Evolutionary conservation across 805 yeast genomes (phyloP), one percentile per base, ranked within the genome.

Genomic region (Metschnikowia aberdeeniae): DNA sequence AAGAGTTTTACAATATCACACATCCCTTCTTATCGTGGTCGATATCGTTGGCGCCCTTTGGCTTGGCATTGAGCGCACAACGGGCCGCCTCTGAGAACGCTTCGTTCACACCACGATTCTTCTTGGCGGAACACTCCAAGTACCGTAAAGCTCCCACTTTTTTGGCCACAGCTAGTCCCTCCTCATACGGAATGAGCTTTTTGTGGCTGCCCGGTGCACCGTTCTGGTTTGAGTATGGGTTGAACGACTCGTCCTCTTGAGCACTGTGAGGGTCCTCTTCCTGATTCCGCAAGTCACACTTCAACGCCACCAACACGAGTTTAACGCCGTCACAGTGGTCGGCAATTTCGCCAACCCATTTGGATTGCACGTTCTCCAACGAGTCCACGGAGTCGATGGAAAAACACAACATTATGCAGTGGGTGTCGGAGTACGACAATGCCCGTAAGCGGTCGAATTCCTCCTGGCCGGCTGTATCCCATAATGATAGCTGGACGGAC

Each of bases 401-500:
- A 63, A 92, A 92, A 70, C 99, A 93, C 47, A 92, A 78, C 90
- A 92, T 93, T 57, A 93, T 90, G 58, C 97, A 88, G 67, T 92
- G 97, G 3, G 99, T 93, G 65, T 93, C 98, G 24, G 90, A 83
- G 66, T 93, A 93, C 40, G 95, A 86, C 50, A 92, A 74, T 1
- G 97, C 88, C 64, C 99, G 80, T 64, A 92, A 76, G 52, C 97
- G 78, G 65, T 92, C 99, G 58, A 92, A 92, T 69, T 92, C 99
- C 68, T 92, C 99, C 72, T 92, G 99, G 6, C 99, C 99, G 1
- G 99, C 99, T 5, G 99, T 92, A 64, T 92, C 99, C 99, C 99
- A 93, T 44, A 92, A 72, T 12, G 97, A 89, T 46, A 92, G 71
- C 60, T 90, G 95, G 57, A 92, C 86, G 40, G 93, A 89, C 63